Conservation (phyloP, 257 asterid species). For the Thymus quinquecostatus region DNA sequence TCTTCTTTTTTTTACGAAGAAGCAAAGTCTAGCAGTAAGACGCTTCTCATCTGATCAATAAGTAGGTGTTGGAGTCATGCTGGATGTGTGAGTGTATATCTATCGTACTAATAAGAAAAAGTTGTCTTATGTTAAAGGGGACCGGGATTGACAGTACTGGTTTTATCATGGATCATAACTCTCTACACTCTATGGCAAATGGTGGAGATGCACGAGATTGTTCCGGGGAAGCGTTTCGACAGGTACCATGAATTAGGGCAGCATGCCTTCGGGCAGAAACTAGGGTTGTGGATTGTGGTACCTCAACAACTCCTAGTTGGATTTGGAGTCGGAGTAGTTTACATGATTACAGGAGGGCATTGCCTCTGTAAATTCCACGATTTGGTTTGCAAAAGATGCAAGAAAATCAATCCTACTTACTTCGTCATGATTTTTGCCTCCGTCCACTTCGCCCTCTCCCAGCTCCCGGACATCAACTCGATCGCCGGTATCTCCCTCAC, state of each 20-base stretch:
- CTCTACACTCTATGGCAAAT: slow-evolving; percentile 57
- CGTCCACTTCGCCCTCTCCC: slow-evolving; percentile 45
- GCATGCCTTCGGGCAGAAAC: slow-evolving; percentile 54
- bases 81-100: too few relatives aligned
- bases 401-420: slow-evolving; percentile 21
- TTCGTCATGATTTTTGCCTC: slow-evolving; percentile 51
- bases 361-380: slow-evolving; percentile 45
- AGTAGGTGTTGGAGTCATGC: too few relatives aligned
- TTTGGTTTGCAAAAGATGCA: slow-evolving; percentile 38
- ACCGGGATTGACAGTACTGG: slow-evolving; percentile 42
- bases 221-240: slow-evolving; percentile 56
- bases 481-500: slow-evolving; percentile 44
- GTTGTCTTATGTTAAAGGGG: slow-evolving; percentile 37
- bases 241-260: slow-evolving; percentile 65
- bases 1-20: too few relatives aligned
- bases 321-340: slow-evolving; percentile 51
- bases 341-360: slow-evolving; percentile 59
- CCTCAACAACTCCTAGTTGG: slow-evolving; percentile 49
- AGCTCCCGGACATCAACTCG: slow-evolving; percentile 48
- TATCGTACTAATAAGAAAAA: too few relatives aligned
- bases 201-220: slow-evolving; percentile 62
- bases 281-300: slow-evolving; percentile 58
- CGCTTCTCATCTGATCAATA: too few relatives aligned
- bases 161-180: slow-evolving; percentile 51
- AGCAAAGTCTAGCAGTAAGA: too few relatives aligned